Evolutionary conservation across 176 grass and related monocot genomes (phyloP), one percentile per base, ranked within the genome.

Genomic region (Cymbopogon citratus): DNA sequence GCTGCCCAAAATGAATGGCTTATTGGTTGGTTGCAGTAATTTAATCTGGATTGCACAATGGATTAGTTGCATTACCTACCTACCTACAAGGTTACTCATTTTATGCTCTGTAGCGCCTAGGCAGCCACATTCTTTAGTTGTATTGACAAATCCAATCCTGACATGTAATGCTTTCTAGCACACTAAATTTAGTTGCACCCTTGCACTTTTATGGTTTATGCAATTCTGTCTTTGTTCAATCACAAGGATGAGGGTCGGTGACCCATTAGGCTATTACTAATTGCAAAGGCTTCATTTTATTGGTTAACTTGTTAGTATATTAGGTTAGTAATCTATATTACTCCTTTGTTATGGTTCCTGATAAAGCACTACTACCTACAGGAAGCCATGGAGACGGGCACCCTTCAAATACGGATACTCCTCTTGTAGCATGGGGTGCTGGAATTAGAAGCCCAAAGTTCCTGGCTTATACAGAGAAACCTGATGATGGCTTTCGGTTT

Each of bases 371-470:
- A 48, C 16, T 81, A 89, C 74, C 75, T 36, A 81, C 84, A 97
- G 94, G 94, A 81, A 97, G 94, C 89, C 94, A 97, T 83, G 94
- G 94, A 85, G 94, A 97, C 21, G 94, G 94, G 19, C 94, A 97
- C 68, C 94, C 94, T 46, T 92, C 92, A 34, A 94, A 94, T 65
- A 97, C 94, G 12, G 92, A 97, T 87, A 97, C 94, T 65, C 94
- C 94, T 54, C 87, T 97, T 88, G 92, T 97, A 28, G 92, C 81
- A 85, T 97, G 94, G 94, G 94, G 94, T 61, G 92, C 94, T 86
- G 94, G 94, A 65, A 84, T 97, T 61, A 94, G 89, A 81, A 83
- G 83, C 78, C 94, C 94, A 38, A 89, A 85, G 61, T 84, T 78
- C 52, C 66, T 94, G 74, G 77, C 49, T 63, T 80, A 84, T 73